Evolutionary conservation across 805 yeast genomes (phyloP).

Genomic region (Candida krabiensis): DNA sequence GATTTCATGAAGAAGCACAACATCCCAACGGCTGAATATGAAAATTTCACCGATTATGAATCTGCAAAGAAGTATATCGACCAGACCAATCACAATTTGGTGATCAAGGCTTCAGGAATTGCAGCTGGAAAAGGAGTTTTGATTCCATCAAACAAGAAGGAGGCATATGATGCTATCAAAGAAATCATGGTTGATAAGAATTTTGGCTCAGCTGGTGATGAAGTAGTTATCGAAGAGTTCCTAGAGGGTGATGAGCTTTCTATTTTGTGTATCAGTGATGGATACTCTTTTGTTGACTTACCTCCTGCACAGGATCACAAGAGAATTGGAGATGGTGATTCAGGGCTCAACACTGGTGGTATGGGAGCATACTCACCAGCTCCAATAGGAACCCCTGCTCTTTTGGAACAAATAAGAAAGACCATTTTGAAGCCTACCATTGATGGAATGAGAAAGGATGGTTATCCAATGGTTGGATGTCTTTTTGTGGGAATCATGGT

Average conservation of each 20-base stretch:
- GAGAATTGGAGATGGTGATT: constrained; percentile 89
- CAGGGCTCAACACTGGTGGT: constrained; percentile 97
- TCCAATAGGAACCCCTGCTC: constrained; percentile 81
- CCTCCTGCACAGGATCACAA: constrained; percentile 99
- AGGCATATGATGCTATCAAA: constrained; percentile 80
- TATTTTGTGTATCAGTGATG: constrained; percentile 88
- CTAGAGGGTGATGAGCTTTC: constrained; percentile 97
- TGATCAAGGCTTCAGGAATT: constrained; percentile 94
- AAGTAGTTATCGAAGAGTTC: constrained; percentile 92
- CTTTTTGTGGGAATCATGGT: constrained; percentile 94
- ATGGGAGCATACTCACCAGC: constrained; percentile 99
- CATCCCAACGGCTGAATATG: constrained; percentile 93
- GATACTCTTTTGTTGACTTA: constrained; percentile 83
- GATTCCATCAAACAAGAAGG: constrained; percentile 81
- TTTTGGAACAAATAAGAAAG: constrained; percentile 68
- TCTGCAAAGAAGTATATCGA: constrained; percentile 72
- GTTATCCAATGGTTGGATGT: constrained; percentile 93
- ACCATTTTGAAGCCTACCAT: constrained; percentile 87
- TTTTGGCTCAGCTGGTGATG: constrained; percentile 93
- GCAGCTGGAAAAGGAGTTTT: constrained; percentile 99
- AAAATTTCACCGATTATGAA: constrained; percentile 75
- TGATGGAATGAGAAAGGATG: constrained; percentile 94
- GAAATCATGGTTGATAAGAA: constrained; percentile 87
- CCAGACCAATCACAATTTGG: constrained; percentile 69
- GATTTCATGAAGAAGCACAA: constrained; percentile 88